phyloP scores from a whole-genome alignment of 768 basidiomycete genomes.

The Amanita fuliginea region DNA sequence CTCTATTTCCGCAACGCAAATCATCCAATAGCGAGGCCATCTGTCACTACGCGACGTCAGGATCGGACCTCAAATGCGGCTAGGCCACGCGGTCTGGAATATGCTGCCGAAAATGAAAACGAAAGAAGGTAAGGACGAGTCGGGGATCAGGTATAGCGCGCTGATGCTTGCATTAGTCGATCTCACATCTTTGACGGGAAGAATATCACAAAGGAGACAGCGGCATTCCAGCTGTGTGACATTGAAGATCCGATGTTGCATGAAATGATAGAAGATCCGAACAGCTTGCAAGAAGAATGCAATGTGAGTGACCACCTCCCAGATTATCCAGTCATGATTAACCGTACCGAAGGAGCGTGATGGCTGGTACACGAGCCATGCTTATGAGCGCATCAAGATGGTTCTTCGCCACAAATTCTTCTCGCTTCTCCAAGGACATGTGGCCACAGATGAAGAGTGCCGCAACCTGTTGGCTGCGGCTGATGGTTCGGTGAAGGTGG shows the following conservation, averaged over 20 bases:
- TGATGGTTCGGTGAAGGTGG: constrained; percentile 29
- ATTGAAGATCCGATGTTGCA: constrained; percentile 79
- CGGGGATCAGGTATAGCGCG: constrained; percentile 2
- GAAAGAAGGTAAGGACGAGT: constrained; percentile 31
- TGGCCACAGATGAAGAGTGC: constrained; percentile 67
- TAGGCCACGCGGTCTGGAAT: constrained; percentile 28
- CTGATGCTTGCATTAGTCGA: constrained; percentile 23
- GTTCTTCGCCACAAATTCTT: constrained; percentile 83
- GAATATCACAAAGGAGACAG: constrained; percentile 71
- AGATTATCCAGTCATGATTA: neutral
- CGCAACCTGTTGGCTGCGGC: constrained; percentile 41
- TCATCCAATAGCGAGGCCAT: constrained; percentile 68
- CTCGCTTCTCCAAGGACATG: constrained; percentile 59
- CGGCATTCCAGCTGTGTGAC: constrained; percentile 92
- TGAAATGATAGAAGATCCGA: constrained; percentile 66
- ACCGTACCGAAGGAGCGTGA: constrained; percentile 50
- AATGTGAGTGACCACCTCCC: constrained; percentile 42
- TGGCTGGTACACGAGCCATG: constrained; percentile 78
- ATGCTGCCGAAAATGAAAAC: constrained; percentile 23
- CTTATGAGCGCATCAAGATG: constrained; percentile 75
- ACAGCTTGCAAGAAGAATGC: constrained; percentile 59
- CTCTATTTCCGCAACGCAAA: constrained; percentile 85
- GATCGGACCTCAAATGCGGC: constrained; percentile 35
- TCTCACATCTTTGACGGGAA: constrained; percentile 88
- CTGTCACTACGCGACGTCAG: constrained; percentile 60